These are phyloP conservation scores for Senecio squalidus DNA, from an alignment of 140 eudicot genomes.

Conservation along the genomic window DNA sequence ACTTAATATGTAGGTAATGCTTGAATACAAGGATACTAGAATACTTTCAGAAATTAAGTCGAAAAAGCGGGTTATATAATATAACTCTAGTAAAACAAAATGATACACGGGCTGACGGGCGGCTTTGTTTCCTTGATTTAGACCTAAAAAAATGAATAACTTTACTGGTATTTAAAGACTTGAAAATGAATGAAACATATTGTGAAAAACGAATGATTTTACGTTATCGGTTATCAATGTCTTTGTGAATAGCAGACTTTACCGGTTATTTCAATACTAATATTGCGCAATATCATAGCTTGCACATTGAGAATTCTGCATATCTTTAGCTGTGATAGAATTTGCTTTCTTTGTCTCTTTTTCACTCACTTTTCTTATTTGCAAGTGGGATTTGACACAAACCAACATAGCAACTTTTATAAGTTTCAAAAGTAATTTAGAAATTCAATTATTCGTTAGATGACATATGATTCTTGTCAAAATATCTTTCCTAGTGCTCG, in stretches of 20 bases:
- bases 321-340: conserved; percentile 2
- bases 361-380: conserved; percentile 22
- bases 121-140: not conserved
- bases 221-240: too few relatives aligned
- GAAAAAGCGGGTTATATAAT: conserved; percentile 12
- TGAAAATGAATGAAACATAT: too few relatives aligned
- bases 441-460: not conserved
- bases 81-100: not conserved
- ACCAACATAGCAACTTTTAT: conserved; percentile 16
- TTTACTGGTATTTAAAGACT: not conserved
- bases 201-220: too few relatives aligned
- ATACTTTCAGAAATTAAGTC: conserved; percentile 20
- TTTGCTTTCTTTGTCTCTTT: conserved; percentile 10
- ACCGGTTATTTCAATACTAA: too few relatives aligned
- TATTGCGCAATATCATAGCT: too few relatives aligned
- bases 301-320: not conserved
- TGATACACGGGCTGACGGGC: too few relatives aligned
- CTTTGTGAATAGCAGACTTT: too few relatives aligned
- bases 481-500: not conserved
- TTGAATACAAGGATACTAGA: conserved; percentile 21
- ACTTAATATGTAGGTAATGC: not conserved
- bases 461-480: conserved; percentile 15
- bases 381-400: conserved; percentile 17
- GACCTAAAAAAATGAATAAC: not conserved
- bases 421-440: not conserved